Evolutionary conservation across 2,329 filamentous ascomycete genomes (phyloP), one percentile per base, ranked within the genome.

Genomic region (Stemphylium vesicarium): DNA sequence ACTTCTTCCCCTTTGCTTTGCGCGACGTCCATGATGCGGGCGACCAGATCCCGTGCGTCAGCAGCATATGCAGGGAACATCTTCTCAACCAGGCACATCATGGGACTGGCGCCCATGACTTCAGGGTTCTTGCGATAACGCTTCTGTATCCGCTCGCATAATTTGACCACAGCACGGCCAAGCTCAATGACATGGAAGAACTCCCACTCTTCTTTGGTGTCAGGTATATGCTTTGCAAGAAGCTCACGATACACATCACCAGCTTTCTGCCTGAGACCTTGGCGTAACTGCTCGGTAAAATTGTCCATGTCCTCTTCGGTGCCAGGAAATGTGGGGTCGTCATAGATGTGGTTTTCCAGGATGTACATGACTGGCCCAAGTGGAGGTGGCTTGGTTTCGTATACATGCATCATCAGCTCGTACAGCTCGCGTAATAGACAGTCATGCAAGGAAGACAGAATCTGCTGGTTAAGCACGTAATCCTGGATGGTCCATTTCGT

Each of bases 171-270:
- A 0, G 87, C 86, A 71, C 95, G 91, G 13, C 93, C 92, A 20
- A 99, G 84, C 69, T 93, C 86, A 55, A 97, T 92, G 52, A 98
- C 89, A 74, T 98, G 91, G 59, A 85, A 89, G 72, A 96, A 94
- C 64, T 97, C 87, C 93, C 95, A 97, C 44, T 91, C 84, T 61
- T 92, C 87, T 64, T 91, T 88, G 50, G 88, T 85, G 31, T 89
- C 84, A 1, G 93, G 92, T 1, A 99, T 88, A 68, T 93, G 85
- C 58, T 88, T 86, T 54, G 93, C 85, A 43, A 98, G 84, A 61
- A 93, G 87, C 24, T 84, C 85, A 50, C 89, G 85, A 71, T 99
- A 98, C 4, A 89, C 88, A n/a, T 88, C 85, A 15, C 85, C 85
- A 7, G 94, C 93, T 68, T 89, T 89, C 58, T 88, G 82, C 45